phyloP scores from a whole-genome alignment of 1,139 yeast species.

The Candida smagusa region DNA sequence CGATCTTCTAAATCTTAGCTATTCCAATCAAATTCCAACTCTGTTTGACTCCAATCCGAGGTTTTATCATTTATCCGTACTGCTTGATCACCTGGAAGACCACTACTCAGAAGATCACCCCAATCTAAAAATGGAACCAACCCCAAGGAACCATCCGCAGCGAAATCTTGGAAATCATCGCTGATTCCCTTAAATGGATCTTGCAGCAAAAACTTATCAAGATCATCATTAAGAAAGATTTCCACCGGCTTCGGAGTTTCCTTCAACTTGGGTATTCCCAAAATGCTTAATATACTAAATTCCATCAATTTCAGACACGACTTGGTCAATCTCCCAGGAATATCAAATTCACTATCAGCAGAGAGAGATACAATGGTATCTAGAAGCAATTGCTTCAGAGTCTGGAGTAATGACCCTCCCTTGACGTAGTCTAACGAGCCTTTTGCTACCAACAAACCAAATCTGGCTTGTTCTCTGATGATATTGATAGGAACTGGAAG shows the following conservation, averaged over 20 bases:
- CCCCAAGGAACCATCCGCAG: constrained; percentile 68
- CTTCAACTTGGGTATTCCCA: constrained; percentile 33
- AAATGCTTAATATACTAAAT: constrained; percentile 51
- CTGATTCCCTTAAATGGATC: constrained; percentile 43
- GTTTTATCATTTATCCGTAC: too few species aligned
- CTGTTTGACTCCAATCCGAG: too few species aligned
- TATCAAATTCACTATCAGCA: constrained; percentile 46
- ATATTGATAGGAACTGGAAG: constrained; percentile 71
- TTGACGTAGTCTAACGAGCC: constrained; percentile 80
- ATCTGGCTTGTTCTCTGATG: constrained; percentile 65
- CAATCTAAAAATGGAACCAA: constrained; percentile 50
- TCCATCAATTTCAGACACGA: constrained; percentile 57
- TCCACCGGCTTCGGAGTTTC: neutral
- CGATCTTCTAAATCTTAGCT: too few species aligned
- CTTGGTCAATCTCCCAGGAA: constrained; percentile 60
- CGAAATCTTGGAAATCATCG: constrained; percentile 50
- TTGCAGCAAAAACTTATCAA: constrained; percentile 33
- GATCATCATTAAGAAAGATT: constrained; percentile 4
- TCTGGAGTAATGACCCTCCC: constrained; percentile 77
- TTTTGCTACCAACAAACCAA: constrained; percentile 69
- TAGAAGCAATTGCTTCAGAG: constrained; percentile 54
- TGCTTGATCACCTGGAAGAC: too few species aligned
- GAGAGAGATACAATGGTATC: constrained; percentile 49
- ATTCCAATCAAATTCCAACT: too few species aligned
- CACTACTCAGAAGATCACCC: neutral